Evolutionary conservation across 192 early-diverging fungal species (phyloP), one percentile per base, ranked within the genome.

Genomic region (Coemansia sp.): DNA sequence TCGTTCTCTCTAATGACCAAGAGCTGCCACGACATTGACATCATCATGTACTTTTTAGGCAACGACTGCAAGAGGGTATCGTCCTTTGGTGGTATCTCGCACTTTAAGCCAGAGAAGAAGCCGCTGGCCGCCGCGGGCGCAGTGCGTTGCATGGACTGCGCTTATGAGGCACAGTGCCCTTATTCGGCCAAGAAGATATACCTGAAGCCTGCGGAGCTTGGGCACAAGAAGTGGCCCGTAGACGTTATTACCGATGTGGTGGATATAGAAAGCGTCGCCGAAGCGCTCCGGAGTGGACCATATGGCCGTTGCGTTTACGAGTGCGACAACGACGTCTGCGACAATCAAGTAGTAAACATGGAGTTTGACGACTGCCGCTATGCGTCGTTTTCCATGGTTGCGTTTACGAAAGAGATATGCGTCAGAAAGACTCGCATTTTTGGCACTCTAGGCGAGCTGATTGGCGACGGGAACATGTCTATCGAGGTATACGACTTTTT

Each of bases 291-390:
- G 47, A 84, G 20, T 24, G 89, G 85, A 2, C 85, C 86, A 0
- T 92, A 92, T 68, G 91, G 90, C 18, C 72, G 73, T 5, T 92
- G 91, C 62, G 91, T 91, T 9, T 92, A 90, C 68, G 90, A 91
- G 73, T 76, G 77, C 67, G 86, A 88, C 67, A 92, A 92, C 51
- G 89, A 92, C 67, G 91, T 92, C 8, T 86, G 84, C 46, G 90
- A 92, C 66, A 75, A 92, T 64, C 90, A 92, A 63, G 88, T 89
- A 8, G 87, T 88, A 11, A 85, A 81, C 41, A 70, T 89, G 36
- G 81, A 87, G 69, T 87, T 89, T 73, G 79, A 77, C 43, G 84
- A 80, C 66, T 85, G 80, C 63, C 51, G 65, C 27, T 88, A 78
- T 27, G 89, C 86, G 41, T 77, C 80, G 34, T 85, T 90, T 70